phyloP scores from a whole-genome alignment of 805 yeast genomes.

The Lachancea mirantina region DNA sequence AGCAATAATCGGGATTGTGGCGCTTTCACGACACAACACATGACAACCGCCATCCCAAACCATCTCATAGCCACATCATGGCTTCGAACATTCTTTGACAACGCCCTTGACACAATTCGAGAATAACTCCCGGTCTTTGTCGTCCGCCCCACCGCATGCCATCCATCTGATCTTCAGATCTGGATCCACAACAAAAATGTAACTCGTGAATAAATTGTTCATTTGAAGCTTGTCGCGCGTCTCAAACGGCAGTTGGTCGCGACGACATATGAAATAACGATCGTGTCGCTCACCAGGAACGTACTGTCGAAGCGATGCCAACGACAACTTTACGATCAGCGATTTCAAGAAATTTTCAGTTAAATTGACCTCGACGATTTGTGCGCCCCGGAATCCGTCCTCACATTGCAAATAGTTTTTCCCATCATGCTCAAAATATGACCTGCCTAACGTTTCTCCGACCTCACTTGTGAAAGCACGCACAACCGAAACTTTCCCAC shows the following conservation, averaged over 20 bases:
- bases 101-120: constrained; percentile 63
- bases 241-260: constrained; percentile 48
- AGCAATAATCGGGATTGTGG: neutral
- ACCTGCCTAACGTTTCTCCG: constrained; percentile 60
- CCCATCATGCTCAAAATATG: constrained; percentile 43
- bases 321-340: constrained; percentile 48
- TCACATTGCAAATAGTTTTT: constrained; percentile 9
- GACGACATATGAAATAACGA: constrained; percentile 58
- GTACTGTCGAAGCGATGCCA: constrained; percentile 36
- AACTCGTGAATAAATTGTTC: constrained; percentile 76
- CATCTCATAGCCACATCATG: neutral
- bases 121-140: constrained; percentile 53
- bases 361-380: constrained; percentile 67
- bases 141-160: constrained; percentile 71
- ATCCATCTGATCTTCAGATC: constrained; percentile 83
- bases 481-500: constrained; percentile 27
- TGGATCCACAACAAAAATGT: constrained; percentile 69
- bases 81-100: constrained; percentile 36
- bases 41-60: neutral
- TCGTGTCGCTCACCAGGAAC: constrained; percentile 45
- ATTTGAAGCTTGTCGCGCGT: constrained; percentile 54
- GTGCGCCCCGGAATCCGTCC: constrained; percentile 25
- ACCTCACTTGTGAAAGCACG: constrained; percentile 35
- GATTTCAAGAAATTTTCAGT: constrained; percentile 72
- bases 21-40: neutral